phyloP scores from a whole-genome alignment of 2,329 filamentous ascomycete species.

The Exophiala bonariae region DNA sequence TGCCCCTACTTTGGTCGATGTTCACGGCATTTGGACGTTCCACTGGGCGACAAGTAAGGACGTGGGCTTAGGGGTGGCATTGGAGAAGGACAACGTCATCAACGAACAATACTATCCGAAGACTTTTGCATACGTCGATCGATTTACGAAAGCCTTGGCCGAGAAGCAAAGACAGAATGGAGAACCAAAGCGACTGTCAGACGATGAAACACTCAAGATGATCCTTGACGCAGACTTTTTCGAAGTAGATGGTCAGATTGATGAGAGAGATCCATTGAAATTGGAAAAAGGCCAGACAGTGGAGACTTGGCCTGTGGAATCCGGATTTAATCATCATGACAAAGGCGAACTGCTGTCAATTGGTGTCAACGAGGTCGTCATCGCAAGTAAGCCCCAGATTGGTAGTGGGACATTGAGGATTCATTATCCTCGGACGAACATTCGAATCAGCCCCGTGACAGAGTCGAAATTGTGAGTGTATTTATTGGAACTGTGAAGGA shows the following conservation, averaged over 20 bases:
- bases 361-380: constrained; percentile 55
- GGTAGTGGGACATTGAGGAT: constrained; percentile 49
- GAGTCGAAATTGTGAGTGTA: constrained; percentile 6
- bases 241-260: constrained; percentile 46
- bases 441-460: constrained; percentile 21
- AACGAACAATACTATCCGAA: constrained; percentile 52
- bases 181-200: constrained; percentile 46
- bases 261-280: constrained; percentile 52
- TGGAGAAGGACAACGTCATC: constrained; percentile 55
- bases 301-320: constrained; percentile 62
- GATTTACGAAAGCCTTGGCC: constrained; percentile 54
- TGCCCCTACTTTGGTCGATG: constrained; percentile 60
- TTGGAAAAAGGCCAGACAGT: constrained; percentile 56
- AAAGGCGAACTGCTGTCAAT: constrained; percentile 56
- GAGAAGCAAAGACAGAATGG: constrained; percentile 40
- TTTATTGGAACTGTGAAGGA: background rate
- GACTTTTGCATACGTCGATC: constrained; percentile 62
- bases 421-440: constrained; percentile 57
- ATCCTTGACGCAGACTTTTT: constrained; percentile 53
- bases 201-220: constrained; percentile 52
- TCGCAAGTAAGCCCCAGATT: constrained; percentile 49
- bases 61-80: constrained; percentile 50
- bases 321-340: constrained; percentile 60
- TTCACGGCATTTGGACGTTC: constrained; percentile 67
- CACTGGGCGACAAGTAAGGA: constrained; percentile 62